These are phyloP conservation scores for Linderina pennispora DNA, from an alignment of 192 early-diverging fungal genomes.

Conservation along the genomic window DNA sequence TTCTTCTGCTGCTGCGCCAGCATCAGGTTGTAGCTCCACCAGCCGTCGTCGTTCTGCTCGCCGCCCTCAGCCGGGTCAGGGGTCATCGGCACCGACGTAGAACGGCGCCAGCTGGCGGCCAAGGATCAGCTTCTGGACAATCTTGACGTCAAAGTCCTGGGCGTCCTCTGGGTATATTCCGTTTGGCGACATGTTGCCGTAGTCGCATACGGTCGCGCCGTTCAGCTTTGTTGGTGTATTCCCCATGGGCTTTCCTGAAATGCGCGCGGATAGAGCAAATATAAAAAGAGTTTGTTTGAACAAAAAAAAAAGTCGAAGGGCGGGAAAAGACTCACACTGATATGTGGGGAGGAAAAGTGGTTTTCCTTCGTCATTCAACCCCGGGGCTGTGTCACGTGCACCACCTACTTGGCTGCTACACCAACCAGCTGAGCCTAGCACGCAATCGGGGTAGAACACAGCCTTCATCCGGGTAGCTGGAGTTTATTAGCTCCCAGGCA, in stretches of 20 bases:
- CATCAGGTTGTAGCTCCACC: constrained; percentile 49
- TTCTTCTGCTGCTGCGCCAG: constrained; percentile 32
- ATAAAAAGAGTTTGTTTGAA: background rate
- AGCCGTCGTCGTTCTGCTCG: constrained; percentile 24
- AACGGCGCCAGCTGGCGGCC: constrained; percentile 77
- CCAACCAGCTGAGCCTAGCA: no score
- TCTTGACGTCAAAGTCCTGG: constrained; percentile 72
- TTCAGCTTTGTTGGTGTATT: constrained; percentile 40
- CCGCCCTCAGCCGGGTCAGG: constrained; percentile 37
- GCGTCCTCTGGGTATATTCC: constrained; percentile 59
- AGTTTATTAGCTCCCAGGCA: no score
- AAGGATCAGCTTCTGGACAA: constrained; percentile 67
- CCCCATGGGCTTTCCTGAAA: no score
- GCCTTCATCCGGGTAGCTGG: no score
- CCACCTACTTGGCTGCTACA: no score
- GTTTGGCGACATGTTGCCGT: constrained; percentile 57
- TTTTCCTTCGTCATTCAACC: no score
- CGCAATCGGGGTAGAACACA: no score
- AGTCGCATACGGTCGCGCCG: constrained; percentile 49
- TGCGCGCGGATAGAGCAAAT: no score
- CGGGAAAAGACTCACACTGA: no score
- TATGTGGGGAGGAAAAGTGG: no score
- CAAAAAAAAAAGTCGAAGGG: background rate
- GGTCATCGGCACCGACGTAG: constrained; percentile 72
- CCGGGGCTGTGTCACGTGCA: no score